Conservation (phyloP, 805 yeast species). For the Saccharomycopsis schoenii region DNA sequence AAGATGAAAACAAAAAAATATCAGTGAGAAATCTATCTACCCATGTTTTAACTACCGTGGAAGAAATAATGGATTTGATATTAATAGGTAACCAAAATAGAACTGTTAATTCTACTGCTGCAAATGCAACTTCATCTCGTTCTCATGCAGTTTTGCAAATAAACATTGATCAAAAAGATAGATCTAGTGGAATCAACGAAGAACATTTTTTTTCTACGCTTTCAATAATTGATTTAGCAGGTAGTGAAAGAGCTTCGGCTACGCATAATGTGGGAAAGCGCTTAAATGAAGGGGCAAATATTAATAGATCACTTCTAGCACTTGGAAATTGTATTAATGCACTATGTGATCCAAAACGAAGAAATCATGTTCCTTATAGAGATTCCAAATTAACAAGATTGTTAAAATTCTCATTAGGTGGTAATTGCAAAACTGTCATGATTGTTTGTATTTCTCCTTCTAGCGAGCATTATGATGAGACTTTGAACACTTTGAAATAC, state of each 20-base stretch:
- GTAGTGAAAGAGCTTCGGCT: conserved; percentile 89
- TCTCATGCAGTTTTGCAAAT: conserved; percentile 91
- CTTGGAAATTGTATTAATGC: conserved; percentile 93
- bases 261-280: conserved; percentile 78
- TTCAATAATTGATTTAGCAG: conserved; percentile 86
- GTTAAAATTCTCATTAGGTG: conserved; percentile 83
- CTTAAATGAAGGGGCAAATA: conserved; percentile 86
- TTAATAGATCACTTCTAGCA: conserved; percentile 79
- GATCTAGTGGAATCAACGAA: conserved; percentile 54
- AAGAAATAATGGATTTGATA: conserved; percentile 73
- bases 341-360: conserved; percentile 58
- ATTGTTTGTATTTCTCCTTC: conserved; percentile 90
- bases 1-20: conserved; percentile 56
- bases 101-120: conserved; percentile 81
- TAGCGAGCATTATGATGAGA: conserved; percentile 82
- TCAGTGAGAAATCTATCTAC: conserved; percentile 61
- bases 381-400: conserved; percentile 85
- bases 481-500: conserved; percentile 80
- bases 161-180: conserved; percentile 49
- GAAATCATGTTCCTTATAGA: conserved; percentile 78
- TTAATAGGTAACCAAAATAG: conserved; percentile 63
- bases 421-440: conserved; percentile 93
- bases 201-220: conserved; percentile 69
- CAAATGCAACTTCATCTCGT: conserved; percentile 82
- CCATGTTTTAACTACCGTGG: conserved; percentile 51